phyloP scores from a whole-genome alignment of 306 rosid genomes.

The Benincasa hispida region DNA sequence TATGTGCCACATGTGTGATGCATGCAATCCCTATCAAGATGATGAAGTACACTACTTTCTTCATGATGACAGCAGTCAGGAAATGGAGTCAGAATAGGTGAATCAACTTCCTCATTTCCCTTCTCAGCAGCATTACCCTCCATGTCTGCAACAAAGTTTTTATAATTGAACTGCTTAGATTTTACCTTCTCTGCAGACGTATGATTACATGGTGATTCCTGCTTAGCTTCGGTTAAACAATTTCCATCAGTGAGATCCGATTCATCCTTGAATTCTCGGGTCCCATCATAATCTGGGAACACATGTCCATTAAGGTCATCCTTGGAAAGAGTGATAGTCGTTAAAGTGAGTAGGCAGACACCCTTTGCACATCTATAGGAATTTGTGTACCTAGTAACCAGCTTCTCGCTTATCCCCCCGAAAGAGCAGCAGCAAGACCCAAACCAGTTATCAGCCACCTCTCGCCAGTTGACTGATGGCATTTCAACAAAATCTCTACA shows the following conservation, averaged over 20 bases:
- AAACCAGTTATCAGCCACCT: conserved; percentile 95
- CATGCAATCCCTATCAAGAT: conserved; percentile 19
- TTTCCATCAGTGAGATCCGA: conserved; percentile 9
- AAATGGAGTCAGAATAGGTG: conserved; percentile 12
- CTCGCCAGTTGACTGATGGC: conserved; percentile 93
- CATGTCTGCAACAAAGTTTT: conserved; percentile 17
- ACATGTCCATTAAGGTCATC: conserved; percentile 55
- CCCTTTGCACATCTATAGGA: conserved; percentile 46
- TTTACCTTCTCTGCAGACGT: conserved; percentile 17
- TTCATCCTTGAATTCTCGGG: conserved; percentile 11
- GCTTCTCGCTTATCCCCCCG: conserved; percentile 85
- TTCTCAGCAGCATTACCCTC: conserved; percentile 13
- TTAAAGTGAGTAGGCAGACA: conserved; percentile 44
- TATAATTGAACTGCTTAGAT: conserved; percentile 18
- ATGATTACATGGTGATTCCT: conserved; percentile 15
- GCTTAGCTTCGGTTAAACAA: conserved; percentile 9
- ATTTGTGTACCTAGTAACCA: conserved; percentile 57
- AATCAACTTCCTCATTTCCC: conserved; percentile 16
- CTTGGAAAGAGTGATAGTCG: conserved; percentile 54
- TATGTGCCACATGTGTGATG: conserved; percentile 28
- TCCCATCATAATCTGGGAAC: conserved; percentile 22
- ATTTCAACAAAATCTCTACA: conserved; percentile 71
- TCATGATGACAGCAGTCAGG: conserved; percentile 31
- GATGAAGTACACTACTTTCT: neutral
- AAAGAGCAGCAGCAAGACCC: conserved; percentile 88